These are phyloP conservation scores for Huntiella moniliformis DNA, from an alignment of 2,329 filamentous ascomycete genomes.

Conservation along the genomic window DNA sequence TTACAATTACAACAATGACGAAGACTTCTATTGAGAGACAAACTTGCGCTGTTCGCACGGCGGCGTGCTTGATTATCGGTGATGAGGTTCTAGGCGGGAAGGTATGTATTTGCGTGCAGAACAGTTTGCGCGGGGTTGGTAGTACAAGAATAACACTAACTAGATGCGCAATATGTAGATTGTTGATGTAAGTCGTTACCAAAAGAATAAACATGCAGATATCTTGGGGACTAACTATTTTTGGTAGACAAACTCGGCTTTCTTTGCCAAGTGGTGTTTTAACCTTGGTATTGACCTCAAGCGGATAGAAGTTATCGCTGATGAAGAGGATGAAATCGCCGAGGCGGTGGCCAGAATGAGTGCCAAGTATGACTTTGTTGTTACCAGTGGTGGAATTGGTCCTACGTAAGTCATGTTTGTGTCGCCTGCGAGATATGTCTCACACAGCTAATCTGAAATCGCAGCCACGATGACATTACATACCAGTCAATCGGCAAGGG, in stretches of 20 bases:
- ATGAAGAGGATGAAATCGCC: slow-evolving; percentile 78
- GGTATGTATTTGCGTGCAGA: slow-evolving; percentile 28
- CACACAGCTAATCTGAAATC: background rate
- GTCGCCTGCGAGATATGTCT: no score
- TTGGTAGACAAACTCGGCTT: slow-evolving; percentile 32
- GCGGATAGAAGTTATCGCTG: slow-evolving; percentile 79
- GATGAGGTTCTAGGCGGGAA: slow-evolving; percentile 93
- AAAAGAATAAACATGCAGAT: background rate
- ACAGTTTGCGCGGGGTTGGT: background rate
- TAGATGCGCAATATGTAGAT: background rate
- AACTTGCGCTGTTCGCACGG: slow-evolving; percentile 61
- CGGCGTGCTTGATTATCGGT: slow-evolving; percentile 87
- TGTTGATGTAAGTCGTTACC: slow-evolving; percentile 9
- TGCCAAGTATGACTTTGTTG: slow-evolving; percentile 75
- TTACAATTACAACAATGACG: no score
- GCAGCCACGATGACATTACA: slow-evolving; percentile 89
- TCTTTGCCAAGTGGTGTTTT: slow-evolving; percentile 47
- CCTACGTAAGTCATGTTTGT: slow-evolving; percentile 49
- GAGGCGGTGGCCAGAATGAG: slow-evolving; percentile 81
- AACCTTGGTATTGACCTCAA: slow-evolving; percentile 49
- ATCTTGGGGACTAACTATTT: background rate
- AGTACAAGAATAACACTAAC: slow-evolving; percentile 1
- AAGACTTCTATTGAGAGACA: slow-evolving; percentile 29
- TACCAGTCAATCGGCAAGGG: slow-evolving; percentile 88
- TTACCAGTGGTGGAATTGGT: slow-evolving; percentile 85